Evolutionary conservation across 2,329 filamentous ascomycete genomes (phyloP).

Genomic region (Biscogniauxia sp.): DNA sequence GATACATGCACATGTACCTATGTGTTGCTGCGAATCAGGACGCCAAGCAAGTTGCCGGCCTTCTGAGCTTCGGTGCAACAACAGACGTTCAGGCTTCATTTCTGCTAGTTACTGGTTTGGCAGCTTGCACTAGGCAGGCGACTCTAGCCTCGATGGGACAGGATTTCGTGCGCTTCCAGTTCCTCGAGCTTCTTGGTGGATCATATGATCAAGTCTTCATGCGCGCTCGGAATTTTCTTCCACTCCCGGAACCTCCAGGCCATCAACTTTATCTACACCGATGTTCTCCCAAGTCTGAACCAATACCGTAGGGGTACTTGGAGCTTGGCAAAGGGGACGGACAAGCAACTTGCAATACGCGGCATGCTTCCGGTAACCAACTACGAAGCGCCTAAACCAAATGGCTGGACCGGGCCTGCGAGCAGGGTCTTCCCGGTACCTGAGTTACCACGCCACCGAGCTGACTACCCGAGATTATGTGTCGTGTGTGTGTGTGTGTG

Average conservation of each 20-base stretch:
- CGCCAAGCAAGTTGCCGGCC: conserved; percentile 7
- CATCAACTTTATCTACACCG: conserved; percentile 16
- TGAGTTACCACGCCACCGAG: conserved; percentile 19
- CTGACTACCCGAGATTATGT: conserved; percentile 12
- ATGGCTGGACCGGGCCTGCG: conserved; percentile 18
- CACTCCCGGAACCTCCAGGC: conserved; percentile 20
- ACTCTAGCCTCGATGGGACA: conserved; percentile 13
- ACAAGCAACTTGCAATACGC: conserved; percentile 19
- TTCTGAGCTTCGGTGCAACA: conserved; percentile 3
- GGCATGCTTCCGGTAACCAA: conserved; percentile 24
- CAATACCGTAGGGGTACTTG: conserved; percentile 17
- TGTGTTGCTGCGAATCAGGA: conserved; percentile 6
- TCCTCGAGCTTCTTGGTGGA: conserved; percentile 14
- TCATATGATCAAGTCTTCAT: conserved; percentile 25
- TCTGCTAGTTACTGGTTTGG: conserved; percentile 7
- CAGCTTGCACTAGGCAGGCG: conserved; percentile 10
- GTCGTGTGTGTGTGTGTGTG: background rate
- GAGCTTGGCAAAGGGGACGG: conserved; percentile 20
- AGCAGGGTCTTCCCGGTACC: conserved; percentile 18
- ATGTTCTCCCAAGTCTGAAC: conserved; percentile 8
- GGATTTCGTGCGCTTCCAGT: conserved; percentile 8
- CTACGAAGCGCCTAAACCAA: conserved; percentile 16
- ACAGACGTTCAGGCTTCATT: conserved; percentile 11
- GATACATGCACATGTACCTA: conserved; percentile 10
- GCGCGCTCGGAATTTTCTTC: conserved; percentile 18